These are phyloP conservation scores for Lathyrus tuberosus DNA, from an alignment of 306 rosid species.

Conservation along the genomic window DNA sequence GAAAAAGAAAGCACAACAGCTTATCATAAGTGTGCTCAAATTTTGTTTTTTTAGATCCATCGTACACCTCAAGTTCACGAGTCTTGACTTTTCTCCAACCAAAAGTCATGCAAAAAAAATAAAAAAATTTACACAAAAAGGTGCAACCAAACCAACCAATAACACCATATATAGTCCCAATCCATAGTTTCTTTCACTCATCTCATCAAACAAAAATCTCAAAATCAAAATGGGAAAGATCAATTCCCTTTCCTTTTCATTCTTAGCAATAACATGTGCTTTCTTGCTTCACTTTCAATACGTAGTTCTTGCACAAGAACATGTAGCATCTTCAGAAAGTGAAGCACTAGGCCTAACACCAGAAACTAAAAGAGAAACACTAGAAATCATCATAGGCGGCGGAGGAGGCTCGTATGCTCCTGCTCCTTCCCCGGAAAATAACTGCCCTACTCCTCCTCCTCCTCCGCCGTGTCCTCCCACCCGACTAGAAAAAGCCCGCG, in stretches of 20 bases:
- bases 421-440: slow-evolving; percentile 42
- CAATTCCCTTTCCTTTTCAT: slow-evolving; percentile 27
- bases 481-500: slow-evolving; percentile 36
- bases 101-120: background rate
- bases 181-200: background rate
- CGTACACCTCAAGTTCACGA: slow-evolving; percentile 23
- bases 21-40: slow-evolving; percentile 2
- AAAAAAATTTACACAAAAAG: background rate
- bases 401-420: slow-evolving; percentile 36
- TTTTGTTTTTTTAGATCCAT: background rate
- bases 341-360: slow-evolving; percentile 42
- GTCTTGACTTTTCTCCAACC: slow-evolving; percentile 34
- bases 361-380: slow-evolving; percentile 35
- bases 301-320: background rate
- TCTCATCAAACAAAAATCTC: background rate
- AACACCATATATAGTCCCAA: background rate
- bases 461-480: background rate
- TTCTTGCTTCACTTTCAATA: slow-evolving; percentile 17
- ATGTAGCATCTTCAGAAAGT: slow-evolving; percentile 28
- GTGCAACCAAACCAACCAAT: background rate
- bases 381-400: slow-evolving; percentile 50
- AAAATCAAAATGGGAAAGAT: slow-evolving; percentile 34
- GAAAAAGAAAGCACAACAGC: slow-evolving; percentile 46
- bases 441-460: background rate
- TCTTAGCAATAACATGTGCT: slow-evolving; percentile 27